Base-by-base conservation (phyloP, 2,329 filamentous ascomycete species). In the Penicillium sclerotigenum region DNA sequence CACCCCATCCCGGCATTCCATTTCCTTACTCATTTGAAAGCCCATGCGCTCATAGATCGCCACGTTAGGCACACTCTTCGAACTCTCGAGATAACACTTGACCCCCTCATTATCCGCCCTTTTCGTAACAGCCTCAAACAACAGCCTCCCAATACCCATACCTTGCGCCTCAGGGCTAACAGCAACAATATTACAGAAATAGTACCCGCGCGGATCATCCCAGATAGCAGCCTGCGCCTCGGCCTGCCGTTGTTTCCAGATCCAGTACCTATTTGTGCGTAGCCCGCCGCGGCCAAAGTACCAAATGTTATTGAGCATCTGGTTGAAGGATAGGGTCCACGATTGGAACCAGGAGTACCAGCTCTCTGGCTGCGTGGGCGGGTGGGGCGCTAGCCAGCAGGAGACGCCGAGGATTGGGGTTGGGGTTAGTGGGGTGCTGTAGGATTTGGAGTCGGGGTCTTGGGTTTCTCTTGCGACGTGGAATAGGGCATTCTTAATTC, bases 151-250 rank as follows among this genome's bases (percentile, higher is more conserved):
- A 5, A 90, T 81, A 0, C 87, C 87, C 59, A 78, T 81, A 0
- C 86, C 85, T 71, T 90, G 88, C 22, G 79, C 79, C 50, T 83
- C 81, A 0, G 87, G 87, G n/a, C 82, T 68, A 1, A 90, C 87
- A 0, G 87, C 87, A 69, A 90, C 86, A 57, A 90, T 89, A 65
- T 91, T 91, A 60, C 88, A 86, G 63, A 90, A 90, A 67, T 89
- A 90, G 64, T 90, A 90, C 0, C 88, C 88, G n/a, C 79, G 76
- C 0, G 81, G 78, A 60, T 88, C 86, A 0, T 79, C 83, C 87
- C 87, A 90, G 7, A 89, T 54, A 36, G 75, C 47, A 83, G 75
- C 1, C 59, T 90, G 87, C 1, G 82, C 86, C 49, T 83, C 78
- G 0, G 81, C 79, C 70, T 91, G 87, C 4, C 81, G 79, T n/a